These are phyloP conservation scores for Boletus vermiculosoides DNA, from an alignment of 768 basidiomycete genomes.

Conservation along the genomic window DNA sequence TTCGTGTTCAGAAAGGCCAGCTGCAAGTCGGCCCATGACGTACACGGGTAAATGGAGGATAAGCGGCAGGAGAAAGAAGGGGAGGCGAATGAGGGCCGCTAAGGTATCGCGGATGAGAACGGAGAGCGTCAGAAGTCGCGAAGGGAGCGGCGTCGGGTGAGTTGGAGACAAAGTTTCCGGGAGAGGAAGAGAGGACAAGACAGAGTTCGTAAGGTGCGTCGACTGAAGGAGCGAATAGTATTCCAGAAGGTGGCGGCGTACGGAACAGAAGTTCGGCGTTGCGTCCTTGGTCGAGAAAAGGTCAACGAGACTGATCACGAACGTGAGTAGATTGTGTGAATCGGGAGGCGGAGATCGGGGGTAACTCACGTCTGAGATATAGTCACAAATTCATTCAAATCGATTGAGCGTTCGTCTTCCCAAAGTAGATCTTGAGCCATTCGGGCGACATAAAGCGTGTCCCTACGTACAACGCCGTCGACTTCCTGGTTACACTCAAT, in stretches of 20 bases:
- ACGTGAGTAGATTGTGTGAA: conserved; percentile 25
- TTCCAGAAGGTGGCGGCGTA: conserved; percentile 71
- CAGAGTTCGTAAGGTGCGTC: conserved; percentile 80
- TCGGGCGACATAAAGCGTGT: conserved; percentile 82
- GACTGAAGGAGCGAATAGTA: conserved; percentile 87
- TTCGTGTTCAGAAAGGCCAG: conserved; percentile 74
- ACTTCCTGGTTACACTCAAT: conserved; percentile 12
- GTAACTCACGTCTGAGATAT: conserved; percentile 85
- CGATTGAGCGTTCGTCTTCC: conserved; percentile 74
- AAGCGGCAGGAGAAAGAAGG: conserved; percentile 87
- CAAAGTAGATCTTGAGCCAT: conserved; percentile 96
- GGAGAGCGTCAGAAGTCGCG: conserved; percentile 76
- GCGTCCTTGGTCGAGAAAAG: conserved; percentile 73
- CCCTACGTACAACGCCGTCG: conserved; percentile 51
- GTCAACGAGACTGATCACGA: conserved; percentile 70
- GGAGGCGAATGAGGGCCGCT: conserved; percentile 66
- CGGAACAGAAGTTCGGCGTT: conserved; percentile 54
- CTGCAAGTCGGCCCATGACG: conserved; percentile 73
- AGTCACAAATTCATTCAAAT: conserved; percentile 76
- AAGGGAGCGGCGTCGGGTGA: conserved; percentile 67
- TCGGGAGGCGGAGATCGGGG: conserved; percentile 21
- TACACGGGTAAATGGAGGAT: conserved; percentile 85
- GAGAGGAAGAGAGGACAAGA: conserved; percentile 80
- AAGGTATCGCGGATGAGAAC: conserved; percentile 79
- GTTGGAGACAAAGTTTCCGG: conserved; percentile 82